Conservation (phyloP, 164 flowering plant genomes). For the Piper longum region DNA sequence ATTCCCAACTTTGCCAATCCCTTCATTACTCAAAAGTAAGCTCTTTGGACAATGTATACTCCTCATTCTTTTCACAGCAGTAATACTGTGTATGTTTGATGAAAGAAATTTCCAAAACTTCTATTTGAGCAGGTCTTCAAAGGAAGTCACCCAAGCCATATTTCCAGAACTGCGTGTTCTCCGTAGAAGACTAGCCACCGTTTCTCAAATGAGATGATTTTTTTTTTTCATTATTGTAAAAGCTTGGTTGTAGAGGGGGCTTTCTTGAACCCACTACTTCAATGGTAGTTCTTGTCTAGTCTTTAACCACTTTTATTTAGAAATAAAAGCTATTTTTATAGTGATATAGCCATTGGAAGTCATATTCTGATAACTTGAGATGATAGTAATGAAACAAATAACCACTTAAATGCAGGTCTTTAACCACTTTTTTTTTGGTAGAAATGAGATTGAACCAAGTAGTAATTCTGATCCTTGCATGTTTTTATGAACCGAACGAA, state of each 20-base stretch:
- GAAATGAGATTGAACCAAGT: no score
- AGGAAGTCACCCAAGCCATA: conserved; percentile 60
- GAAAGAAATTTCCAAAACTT: neutral
- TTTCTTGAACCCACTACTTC: neutral
- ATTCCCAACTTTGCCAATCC: conserved; percentile 71
- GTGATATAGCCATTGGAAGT: no score
- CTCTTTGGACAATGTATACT: neutral
- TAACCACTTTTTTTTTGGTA: no score
- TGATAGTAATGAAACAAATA: no score
- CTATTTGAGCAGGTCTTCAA: conserved; percentile 35
- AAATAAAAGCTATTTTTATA: no score
- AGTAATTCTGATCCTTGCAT: no score
- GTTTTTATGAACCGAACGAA: no score
- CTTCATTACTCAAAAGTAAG: conserved; percentile 73
- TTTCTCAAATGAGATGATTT: conserved; percentile 49
- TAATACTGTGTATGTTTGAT: no score
- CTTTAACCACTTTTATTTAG: no score
- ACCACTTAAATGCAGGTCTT: no score
- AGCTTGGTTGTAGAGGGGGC: conserved; percentile 5
- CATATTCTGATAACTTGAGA: no score
- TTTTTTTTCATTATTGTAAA: conserved; percentile 4
- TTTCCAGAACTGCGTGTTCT: conserved; percentile 60
- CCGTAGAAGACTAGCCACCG: conserved; percentile 25
- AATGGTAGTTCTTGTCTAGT: no score
- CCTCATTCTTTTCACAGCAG: neutral